phyloP scores from a whole-genome alignment of 179 eudicot species.

The Spinacia oleracea region DNA sequence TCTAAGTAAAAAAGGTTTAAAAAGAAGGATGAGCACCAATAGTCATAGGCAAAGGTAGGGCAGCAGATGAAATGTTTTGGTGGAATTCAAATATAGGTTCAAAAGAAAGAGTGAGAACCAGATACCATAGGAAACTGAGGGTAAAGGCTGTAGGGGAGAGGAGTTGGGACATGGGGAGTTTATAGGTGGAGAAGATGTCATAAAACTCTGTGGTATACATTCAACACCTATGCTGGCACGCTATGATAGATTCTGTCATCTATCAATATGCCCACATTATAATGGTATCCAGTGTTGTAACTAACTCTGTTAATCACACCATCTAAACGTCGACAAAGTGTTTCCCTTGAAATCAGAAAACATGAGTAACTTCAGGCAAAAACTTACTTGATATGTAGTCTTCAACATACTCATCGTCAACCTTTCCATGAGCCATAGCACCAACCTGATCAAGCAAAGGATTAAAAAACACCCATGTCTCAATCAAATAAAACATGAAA shows the following conservation, averaged over 20 bases:
- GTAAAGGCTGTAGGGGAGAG: neutral
- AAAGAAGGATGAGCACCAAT: too few relatives aligned
- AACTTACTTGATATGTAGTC: conserved; percentile 80
- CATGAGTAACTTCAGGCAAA: neutral
- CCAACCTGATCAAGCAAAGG: conserved; percentile 62
- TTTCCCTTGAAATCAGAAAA: neutral
- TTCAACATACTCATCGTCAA: conserved; percentile 63
- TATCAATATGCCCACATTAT: neutral
- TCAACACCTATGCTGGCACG: neutral
- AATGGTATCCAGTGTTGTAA: neutral
- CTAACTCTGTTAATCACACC: neutral
- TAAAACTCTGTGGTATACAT: neutral
- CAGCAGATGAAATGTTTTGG: neutral
- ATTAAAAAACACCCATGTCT: neutral
- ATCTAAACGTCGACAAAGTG: neutral
- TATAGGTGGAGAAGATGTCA: neutral
- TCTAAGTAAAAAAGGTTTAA: too few relatives aligned
- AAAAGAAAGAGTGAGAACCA: neutral
- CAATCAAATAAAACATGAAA: neutral
- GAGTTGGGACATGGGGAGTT: too few relatives aligned
- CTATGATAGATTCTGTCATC: neutral
- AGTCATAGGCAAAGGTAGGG: neutral
- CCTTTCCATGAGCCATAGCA: conserved; percentile 98
- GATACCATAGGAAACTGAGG: neutral
- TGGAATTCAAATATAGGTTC: neutral